Conservation (phyloP, 192 early-diverging fungal species). For the Podila minutissima region DNA sequence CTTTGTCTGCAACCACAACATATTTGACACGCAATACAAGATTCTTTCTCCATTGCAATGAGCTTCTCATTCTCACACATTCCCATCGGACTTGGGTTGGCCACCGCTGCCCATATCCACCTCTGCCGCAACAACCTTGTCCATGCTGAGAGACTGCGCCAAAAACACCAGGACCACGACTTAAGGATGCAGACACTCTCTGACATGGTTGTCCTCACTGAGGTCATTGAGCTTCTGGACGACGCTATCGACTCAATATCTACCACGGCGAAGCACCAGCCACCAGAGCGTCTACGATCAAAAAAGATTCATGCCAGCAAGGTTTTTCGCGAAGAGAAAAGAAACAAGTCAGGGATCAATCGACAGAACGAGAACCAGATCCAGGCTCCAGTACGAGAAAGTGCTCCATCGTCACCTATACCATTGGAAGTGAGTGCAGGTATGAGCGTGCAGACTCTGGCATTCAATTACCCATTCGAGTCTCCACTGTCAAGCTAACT, state of each 20-base stretch:
- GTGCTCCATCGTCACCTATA: no score
- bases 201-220: constrained; percentile 11
- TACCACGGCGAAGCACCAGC: not conserved
- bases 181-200: constrained; percentile 8
- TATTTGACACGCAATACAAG: not conserved
- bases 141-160: constrained; percentile 4
- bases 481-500: not conserved
- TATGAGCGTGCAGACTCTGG: no score
- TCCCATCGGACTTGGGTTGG: constrained; percentile 17
- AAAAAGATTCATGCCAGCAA: not conserved
- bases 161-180: not conserved
- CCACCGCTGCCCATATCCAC: constrained; percentile 13
- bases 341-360: no score
- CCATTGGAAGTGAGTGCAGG: no score
- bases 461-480: no score
- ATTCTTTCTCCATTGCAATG: not conserved
- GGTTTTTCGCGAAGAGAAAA: not conserved
- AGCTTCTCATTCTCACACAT: constrained; percentile 6
- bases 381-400: no score
- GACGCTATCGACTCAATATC: not conserved
- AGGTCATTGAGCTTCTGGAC: constrained; percentile 15
- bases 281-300: not conserved
- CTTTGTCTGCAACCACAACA: not conserved
- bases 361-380: no score
- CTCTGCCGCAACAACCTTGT: constrained; percentile 12